Evolutionary conservation across 225 moss, liverwort and hornwort genomes (phyloP).

Genomic region (Pseudoscleropodium purum): DNA sequence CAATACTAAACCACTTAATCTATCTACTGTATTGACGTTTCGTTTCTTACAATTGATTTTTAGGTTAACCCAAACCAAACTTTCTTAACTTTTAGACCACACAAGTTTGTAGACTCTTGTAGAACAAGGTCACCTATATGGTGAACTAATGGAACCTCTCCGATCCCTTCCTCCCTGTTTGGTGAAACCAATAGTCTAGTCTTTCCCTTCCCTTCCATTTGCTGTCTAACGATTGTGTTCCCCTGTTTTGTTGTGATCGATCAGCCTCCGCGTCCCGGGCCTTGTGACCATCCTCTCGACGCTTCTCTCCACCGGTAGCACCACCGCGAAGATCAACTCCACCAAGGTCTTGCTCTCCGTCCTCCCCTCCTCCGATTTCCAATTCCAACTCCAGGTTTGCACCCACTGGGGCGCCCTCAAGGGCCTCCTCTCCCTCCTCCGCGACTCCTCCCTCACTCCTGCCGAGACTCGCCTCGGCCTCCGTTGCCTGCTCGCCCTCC

Average conservation of each 20-base stretch:
- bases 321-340: constrained; percentile 20
- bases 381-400: constrained; percentile 19
- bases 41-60: neutral
- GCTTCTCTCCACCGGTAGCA: constrained; percentile 31
- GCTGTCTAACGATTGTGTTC: neutral
- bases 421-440: constrained; percentile 32
- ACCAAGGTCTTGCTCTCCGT: constrained; percentile 18
- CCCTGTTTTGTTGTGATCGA: neutral
- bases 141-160: neutral
- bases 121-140: neutral
- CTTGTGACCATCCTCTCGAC: constrained; percentile 34
- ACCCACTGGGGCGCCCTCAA: constrained; percentile 31
- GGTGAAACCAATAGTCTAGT: neutral
- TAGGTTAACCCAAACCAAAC: no score
- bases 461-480: constrained; percentile 42
- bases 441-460: constrained; percentile 17
- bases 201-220: neutral
- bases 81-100: neutral
- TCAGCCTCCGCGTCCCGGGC: constrained; percentile 4
- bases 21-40: neutral
- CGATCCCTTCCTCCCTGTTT: neutral
- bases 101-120: neutral
- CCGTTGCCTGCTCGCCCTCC: constrained; percentile 51
- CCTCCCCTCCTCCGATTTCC: neutral
- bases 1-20: neutral